phyloP scores from a whole-genome alignment of 2,329 filamentous ascomycete species.

The Scedosporium apiospermum region DNA sequence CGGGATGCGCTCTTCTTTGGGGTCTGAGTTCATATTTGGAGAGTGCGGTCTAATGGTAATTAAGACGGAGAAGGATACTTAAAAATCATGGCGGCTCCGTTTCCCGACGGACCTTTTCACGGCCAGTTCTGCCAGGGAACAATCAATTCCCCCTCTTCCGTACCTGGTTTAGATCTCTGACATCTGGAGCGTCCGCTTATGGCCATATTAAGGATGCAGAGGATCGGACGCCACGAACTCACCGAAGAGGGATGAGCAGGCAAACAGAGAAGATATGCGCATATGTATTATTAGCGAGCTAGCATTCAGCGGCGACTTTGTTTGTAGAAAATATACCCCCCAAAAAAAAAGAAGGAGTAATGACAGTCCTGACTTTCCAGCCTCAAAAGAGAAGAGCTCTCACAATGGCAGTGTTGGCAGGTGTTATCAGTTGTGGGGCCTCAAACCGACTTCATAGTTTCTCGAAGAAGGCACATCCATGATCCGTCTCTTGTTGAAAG shows the following conservation, averaged over 20 bases:
- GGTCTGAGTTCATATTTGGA: conserved; percentile 44
- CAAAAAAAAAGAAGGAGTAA: background rate
- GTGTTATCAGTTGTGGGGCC: background rate
- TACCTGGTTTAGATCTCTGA: too few species aligned
- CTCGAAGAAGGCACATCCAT: too few species aligned
- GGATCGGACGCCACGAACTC: too few species aligned
- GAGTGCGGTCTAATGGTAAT: conserved; percentile 8
- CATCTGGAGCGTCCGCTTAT: too few species aligned
- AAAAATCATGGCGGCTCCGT: background rate
- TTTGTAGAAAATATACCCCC: background rate
- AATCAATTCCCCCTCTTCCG: too few species aligned
- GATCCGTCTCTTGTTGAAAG: too few species aligned
- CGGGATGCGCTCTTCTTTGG: conserved; percentile 53
- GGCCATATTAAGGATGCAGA: too few species aligned
- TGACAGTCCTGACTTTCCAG: background rate
- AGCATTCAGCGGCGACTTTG: too few species aligned
- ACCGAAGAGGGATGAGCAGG: too few species aligned
- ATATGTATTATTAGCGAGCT: too few species aligned
- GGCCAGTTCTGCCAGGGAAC: too few species aligned
- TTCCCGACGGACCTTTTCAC: background rate
- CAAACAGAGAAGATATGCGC: too few species aligned
- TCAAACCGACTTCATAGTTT: background rate
- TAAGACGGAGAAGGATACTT: background rate
- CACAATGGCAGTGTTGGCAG: background rate
- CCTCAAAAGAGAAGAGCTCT: background rate